phyloP scores from a whole-genome alignment of 345 rosid species.

The Capsella bursapastoris region DNA sequence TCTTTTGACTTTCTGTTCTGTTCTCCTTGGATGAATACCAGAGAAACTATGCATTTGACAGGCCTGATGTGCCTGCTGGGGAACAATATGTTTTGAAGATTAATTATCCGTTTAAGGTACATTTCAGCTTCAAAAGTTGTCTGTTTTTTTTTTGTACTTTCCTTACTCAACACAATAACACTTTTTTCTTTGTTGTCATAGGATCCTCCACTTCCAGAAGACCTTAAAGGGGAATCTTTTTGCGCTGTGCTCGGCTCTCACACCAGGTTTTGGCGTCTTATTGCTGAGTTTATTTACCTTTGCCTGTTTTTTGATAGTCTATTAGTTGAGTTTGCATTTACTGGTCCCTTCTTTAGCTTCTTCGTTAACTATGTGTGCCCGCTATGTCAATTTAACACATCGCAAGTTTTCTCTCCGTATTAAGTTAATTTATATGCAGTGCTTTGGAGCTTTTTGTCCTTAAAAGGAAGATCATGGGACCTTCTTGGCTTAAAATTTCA shows the following conservation, averaged over 20 bases:
- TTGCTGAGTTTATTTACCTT: constrained; percentile 11
- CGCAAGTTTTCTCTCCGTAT: constrained; percentile 6
- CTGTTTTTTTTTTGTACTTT: background rate
- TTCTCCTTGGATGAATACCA: constrained; percentile 41
- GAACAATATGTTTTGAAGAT: constrained; percentile 88
- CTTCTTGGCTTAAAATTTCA: constrained; percentile 88
- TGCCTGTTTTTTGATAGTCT: constrained; percentile 16
- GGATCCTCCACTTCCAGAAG: constrained; percentile 94
- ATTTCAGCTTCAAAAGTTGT: background rate
- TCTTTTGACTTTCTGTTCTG: constrained; percentile 35
- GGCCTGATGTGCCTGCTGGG: constrained; percentile 75
- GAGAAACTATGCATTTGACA: constrained; percentile 91
- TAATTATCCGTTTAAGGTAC: constrained; percentile 93
- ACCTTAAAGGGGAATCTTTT: constrained; percentile 81
- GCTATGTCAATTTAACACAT: background rate
- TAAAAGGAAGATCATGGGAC: constrained; percentile 89
- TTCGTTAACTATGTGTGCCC: background rate
- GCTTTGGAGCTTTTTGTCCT: constrained; percentile 94
- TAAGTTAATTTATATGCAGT: constrained; percentile 54
- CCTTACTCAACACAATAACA: background rate
- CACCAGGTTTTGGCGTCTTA: constrained; percentile 60
- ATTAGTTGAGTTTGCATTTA: background rate
- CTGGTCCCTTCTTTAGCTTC: background rate
- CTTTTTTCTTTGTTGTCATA: constrained; percentile 39
- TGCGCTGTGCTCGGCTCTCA: constrained; percentile 83